Conservation (phyloP, 345 rosid species). For the Bretschneidera sinensis region DNA sequence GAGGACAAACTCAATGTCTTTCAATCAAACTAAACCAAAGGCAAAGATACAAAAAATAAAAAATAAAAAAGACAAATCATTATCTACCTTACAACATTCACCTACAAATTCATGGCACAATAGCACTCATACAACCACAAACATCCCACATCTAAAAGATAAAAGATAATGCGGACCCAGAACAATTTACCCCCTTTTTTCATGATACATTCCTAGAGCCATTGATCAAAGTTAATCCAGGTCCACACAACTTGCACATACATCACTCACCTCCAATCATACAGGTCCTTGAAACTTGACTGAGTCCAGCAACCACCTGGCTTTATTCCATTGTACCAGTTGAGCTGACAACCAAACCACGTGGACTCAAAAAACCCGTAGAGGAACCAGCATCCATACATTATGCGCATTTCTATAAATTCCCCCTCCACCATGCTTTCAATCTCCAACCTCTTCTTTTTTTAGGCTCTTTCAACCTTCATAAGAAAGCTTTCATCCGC, state of each 20-base stretch:
- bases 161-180: slow-evolving; percentile 23
- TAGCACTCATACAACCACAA: slow-evolving; percentile 18
- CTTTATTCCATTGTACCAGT: not conserved
- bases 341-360: not conserved
- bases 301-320: not conserved
- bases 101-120: not conserved
- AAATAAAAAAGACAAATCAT: slow-evolving; percentile 1
- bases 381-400: not conserved
- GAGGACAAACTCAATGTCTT: not conserved
- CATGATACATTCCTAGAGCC: not conserved
- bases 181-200: not conserved
- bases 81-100: slow-evolving; percentile 13
- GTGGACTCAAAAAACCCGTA: not conserved
- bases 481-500: not conserved
- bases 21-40: not conserved
- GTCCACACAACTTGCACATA: not conserved
- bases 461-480: not conserved
- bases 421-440: not conserved
- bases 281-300: not conserved
- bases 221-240: not conserved
- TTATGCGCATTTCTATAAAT: slow-evolving; percentile 7
- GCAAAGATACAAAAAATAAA: not conserved
- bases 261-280: not conserved
- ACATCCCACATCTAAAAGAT: slow-evolving; percentile 15
- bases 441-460: not conserved